These are phyloP conservation scores for Mycena chlorophos DNA, from an alignment of 768 basidiomycete genomes.

Conservation along the genomic window DNA sequence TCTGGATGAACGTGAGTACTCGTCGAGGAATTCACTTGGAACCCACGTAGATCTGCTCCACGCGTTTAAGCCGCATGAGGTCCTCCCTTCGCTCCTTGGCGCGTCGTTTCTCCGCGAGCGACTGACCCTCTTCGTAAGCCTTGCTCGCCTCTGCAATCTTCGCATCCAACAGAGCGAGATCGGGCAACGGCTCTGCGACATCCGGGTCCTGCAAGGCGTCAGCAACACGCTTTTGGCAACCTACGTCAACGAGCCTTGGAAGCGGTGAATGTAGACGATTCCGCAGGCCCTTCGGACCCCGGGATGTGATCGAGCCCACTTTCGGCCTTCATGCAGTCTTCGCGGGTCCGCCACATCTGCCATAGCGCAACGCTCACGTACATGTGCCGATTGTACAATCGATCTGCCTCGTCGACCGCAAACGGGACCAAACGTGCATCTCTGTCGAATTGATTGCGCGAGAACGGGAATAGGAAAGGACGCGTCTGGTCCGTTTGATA, in stretches of 20 bases:
- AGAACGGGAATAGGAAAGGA: constrained; percentile 96
- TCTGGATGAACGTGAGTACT: constrained; percentile 44
- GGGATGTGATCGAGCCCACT: constrained; percentile 85
- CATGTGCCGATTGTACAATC: constrained; percentile 86
- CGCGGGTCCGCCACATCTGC: constrained; percentile 95
- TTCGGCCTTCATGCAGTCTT: constrained; percentile 93
- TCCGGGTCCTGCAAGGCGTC: constrained; percentile 51
- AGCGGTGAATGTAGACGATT: constrained; percentile 47
- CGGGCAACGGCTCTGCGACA: constrained; percentile 63
- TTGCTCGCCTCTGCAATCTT: constrained; percentile 68
- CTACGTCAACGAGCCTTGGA: constrained; percentile 35
- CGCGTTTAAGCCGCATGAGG: constrained; percentile 81
- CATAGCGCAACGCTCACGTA: constrained; percentile 83
- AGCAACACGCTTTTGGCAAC: constrained; percentile 1
- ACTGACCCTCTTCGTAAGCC: constrained; percentile 51
- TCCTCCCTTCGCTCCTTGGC: constrained; percentile 74
- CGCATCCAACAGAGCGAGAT: constrained; percentile 69
- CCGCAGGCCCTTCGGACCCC: constrained; percentile 58
- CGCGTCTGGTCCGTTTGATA: constrained; percentile 95
- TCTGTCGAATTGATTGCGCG: constrained; percentile 57
- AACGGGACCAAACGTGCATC: constrained; percentile 81
- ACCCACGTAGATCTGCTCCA: constrained; percentile 91
- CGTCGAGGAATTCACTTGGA: background rate
- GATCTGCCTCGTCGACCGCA: constrained; percentile 94
- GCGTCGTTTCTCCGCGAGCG: constrained; percentile 54